Evolutionary conservation across 2,329 filamentous ascomycete genomes (phyloP), one percentile per base, ranked within the genome.

Genomic region (Alternaria sp.): DNA sequence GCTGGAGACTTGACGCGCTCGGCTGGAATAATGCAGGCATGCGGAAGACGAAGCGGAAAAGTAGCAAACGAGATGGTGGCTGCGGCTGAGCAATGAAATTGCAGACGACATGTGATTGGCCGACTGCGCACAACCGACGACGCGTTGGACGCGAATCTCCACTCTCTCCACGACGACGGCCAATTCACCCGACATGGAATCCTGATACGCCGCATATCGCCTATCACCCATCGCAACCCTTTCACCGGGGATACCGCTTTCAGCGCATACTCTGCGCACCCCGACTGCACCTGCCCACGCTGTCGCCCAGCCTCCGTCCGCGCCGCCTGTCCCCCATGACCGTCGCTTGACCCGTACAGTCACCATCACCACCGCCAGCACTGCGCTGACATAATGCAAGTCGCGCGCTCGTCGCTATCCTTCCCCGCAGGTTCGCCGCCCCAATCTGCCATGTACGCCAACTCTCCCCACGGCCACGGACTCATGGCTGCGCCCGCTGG

Each of bases 401-500:
- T 75, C 66, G 72, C 72, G 65, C 73, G 65, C 66, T 45, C 70
- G 24, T 68, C 68, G 41, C 64, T 69, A 37, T 62, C 73, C 33
- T 63, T 74, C 60, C 69, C 69, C 54, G 61, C 69, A 42, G 66
- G 49, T 64, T 71, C 70, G 57, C 62, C 67, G 53, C 67, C 74
- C 41, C 73, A 74, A 64, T 67, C 72, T 24, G 54, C 64, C 66
- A 72, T 73, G 72, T 78, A 77, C 61, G 63, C 62, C 60, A 70
- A 72, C 57, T 69, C 72, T 33, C 62, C 68, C 41, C 69, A 72
- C 46, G 67, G 59, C 44, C 69, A 72, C 44, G 68, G 60, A 45
- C 72, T 75, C 66, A 77, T 76, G 71, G 71, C 68, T 33, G 73
- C 72, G 23, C 71, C 76, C 45, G 62, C 66, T 62, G 62, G 61